phyloP scores from a whole-genome alignment of 2,329 filamentous ascomycete genomes.

The Diaporthe vexans region DNA sequence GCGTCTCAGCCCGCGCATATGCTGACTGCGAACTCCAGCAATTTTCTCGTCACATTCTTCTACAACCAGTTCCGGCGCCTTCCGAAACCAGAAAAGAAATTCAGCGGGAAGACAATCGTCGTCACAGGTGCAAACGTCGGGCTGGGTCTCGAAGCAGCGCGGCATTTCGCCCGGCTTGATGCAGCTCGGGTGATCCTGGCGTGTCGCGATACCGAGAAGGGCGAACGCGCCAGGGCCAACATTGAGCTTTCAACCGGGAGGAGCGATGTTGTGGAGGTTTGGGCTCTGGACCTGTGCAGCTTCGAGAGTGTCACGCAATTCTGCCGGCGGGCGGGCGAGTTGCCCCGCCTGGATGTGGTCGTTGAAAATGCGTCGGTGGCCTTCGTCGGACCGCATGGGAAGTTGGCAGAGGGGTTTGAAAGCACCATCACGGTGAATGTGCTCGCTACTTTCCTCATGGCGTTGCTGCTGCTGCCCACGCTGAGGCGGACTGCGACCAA shows the following conservation, averaged over 20 bases:
- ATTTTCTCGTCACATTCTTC: constrained; percentile 37
- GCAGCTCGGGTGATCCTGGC: constrained; percentile 56
- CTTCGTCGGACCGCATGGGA: constrained; percentile 35
- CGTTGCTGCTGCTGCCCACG: constrained; percentile 58
- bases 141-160: constrained; percentile 55
- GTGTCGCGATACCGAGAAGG: constrained; percentile 53
- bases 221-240: constrained; percentile 54
- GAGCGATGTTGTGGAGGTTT: constrained; percentile 58
- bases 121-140: constrained; percentile 59
- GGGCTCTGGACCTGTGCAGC: constrained; percentile 63
- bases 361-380: constrained; percentile 58
- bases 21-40: neutral
- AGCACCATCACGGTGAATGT: constrained; percentile 61
- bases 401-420: constrained; percentile 57
- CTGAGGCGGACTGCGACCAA: constrained; percentile 54
- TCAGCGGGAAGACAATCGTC: constrained; percentile 50
- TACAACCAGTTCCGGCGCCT: constrained; percentile 38
- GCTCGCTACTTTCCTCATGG: constrained; percentile 60
- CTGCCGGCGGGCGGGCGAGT: constrained; percentile 45
- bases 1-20: neutral
- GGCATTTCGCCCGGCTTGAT: constrained; percentile 54
- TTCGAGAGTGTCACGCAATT: constrained; percentile 63
- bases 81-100: constrained; percentile 31
- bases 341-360: constrained; percentile 59
- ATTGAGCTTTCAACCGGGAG: constrained; percentile 50